phyloP scores from a whole-genome alignment of 208 protist genomes.

The Histomonas meleagridis region DNA sequence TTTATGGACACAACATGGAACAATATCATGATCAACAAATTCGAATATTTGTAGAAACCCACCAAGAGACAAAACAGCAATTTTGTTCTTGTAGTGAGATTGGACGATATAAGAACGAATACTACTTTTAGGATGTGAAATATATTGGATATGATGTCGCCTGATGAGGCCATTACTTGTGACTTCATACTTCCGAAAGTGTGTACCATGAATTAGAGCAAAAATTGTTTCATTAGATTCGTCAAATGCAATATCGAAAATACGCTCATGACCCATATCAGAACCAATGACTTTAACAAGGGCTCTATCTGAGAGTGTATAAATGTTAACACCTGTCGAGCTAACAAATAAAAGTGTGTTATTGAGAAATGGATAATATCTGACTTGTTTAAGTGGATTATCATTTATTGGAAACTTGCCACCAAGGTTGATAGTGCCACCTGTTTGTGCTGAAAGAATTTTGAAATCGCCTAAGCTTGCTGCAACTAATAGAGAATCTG shows the following conservation, averaged over 20 bases:
- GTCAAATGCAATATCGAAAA: background rate
- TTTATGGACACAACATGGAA: background rate
- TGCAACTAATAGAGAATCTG: background rate
- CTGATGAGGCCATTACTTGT: background rate
- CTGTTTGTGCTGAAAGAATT: background rate
- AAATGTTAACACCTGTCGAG: background rate
- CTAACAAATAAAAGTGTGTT: background rate
- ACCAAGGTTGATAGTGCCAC: background rate
- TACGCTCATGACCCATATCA: background rate
- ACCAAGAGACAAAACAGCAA: background rate
- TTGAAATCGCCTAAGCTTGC: background rate
- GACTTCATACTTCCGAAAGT: background rate
- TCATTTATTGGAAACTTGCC: background rate
- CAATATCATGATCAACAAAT: background rate
- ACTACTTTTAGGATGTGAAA: background rate
- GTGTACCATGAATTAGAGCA: background rate
- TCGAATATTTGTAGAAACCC: background rate
- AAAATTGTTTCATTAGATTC: background rate
- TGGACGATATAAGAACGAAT: background rate
- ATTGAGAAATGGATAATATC: background rate
- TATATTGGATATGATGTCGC: background rate
- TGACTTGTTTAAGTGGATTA: background rate
- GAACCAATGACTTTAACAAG: background rate
- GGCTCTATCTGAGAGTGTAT: background rate
- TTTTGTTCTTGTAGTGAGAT: background rate